A percentile compares a stretch with the other conserved stretches of the same genome.
Conservation (phyloP, 768 basidiomycete genomes). For the Exsudoporus frostii region DNA sequence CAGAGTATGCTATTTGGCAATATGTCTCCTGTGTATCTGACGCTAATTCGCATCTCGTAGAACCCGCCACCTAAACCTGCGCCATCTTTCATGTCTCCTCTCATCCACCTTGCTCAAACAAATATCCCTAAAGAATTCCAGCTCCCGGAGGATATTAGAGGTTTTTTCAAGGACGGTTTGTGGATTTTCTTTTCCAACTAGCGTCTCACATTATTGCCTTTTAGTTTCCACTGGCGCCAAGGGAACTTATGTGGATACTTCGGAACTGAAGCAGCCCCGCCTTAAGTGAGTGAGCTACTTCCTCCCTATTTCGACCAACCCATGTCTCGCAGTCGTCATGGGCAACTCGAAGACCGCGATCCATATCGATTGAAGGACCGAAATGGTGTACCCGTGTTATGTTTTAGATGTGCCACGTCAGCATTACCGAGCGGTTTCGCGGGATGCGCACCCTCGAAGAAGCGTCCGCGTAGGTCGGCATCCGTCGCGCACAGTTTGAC, state of each 20-base stretch:
- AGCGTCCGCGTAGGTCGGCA: conserved; percentile 51
- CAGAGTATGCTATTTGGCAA: conserved; percentile 47
- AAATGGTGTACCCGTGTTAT: conserved; percentile 79
- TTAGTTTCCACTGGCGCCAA: conserved; percentile 75
- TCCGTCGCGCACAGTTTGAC: conserved; percentile 35
- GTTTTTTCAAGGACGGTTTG: conserved; percentile 85
- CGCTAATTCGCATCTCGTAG: conserved; percentile 36
- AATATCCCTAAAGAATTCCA: conserved; percentile 79
- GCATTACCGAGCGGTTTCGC: conserved; percentile 58
- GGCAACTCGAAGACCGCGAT: conserved; percentile 89
- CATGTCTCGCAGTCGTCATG: conserved; percentile 59
- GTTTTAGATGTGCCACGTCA: conserved; percentile 85
- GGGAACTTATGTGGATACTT: conserved; percentile 81
- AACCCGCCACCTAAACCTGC: conserved; percentile 63
- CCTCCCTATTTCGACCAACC: not conserved
- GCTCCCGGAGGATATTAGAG: conserved; percentile 80
- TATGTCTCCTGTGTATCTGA: not conserved
- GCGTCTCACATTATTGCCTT: conserved; percentile 16
- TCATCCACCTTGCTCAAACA: conserved; percentile 66
- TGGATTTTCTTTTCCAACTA: conserved; percentile 11
- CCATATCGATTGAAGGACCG: conserved; percentile 82
- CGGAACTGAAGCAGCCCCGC: conserved; percentile 71
- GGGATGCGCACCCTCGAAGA: conserved; percentile 51
- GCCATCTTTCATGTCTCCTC: conserved; percentile 64
- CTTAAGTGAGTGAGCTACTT: conserved; percentile 62